phyloP scores from a whole-genome alignment of 1,284 basidiomycete genomes.

The Wolfiporia cocos region DNA sequence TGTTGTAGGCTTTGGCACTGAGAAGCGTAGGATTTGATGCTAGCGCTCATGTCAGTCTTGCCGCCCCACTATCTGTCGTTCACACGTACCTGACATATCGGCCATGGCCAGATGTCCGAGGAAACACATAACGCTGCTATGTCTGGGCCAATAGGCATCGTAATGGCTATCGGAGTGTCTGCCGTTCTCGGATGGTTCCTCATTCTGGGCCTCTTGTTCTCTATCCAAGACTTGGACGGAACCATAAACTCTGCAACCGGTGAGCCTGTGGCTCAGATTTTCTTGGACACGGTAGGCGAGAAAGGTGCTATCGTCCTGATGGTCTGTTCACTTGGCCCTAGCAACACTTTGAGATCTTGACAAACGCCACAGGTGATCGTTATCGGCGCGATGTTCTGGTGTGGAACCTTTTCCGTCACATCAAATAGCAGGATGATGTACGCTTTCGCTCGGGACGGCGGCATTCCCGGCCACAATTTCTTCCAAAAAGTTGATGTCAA shows the following conservation, averaged over 20 bases:
- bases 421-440: conserved; percentile 80
- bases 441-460: conserved; percentile 66
- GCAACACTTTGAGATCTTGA: not conserved
- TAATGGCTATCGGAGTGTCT: conserved; percentile 74
- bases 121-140: conserved; percentile 72
- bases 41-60: conserved; percentile 51
- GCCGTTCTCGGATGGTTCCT: conserved; percentile 70
- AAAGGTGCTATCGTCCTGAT: conserved; percentile 67
- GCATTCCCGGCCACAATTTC: conserved; percentile 60
- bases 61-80: conserved; percentile 1
- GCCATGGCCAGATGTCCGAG: conserved; percentile 57
- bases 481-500: conserved; percentile 57
- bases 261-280: conserved; percentile 72
- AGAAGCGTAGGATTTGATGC: conserved; percentile 55
- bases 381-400: conserved; percentile 68
- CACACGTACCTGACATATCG: conserved; percentile 1
- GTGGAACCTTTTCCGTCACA: conserved; percentile 70
- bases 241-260: conserved; percentile 51
- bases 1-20: not conserved
- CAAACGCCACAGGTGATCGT: conserved; percentile 54
- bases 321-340: conserved; percentile 27
- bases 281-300: conserved; percentile 67
- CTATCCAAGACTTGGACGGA: conserved; percentile 60
- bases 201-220: conserved; percentile 65
- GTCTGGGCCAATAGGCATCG: conserved; percentile 58